Evolutionary conservation across 2,329 filamentous ascomycete genomes (phyloP).

Genomic region (Ambrosiella cleistominuta): DNA sequence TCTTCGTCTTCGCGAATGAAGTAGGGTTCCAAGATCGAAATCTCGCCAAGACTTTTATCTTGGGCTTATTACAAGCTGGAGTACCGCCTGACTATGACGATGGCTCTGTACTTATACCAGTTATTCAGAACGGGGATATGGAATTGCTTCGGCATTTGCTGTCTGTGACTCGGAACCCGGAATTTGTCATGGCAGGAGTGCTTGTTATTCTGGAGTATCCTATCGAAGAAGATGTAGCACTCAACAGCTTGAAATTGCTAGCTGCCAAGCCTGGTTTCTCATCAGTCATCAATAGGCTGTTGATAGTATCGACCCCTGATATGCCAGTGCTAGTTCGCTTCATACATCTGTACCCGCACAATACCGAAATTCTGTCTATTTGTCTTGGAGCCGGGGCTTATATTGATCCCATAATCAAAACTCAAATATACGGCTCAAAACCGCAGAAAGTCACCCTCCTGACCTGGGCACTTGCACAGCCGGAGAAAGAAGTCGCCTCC

Average conservation of each 20-base stretch:
- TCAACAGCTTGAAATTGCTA: neutral
- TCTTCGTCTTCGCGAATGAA: conserved; percentile 1
- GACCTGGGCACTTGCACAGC: conserved; percentile 43
- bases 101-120: neutral
- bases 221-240: neutral
- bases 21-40: neutral
- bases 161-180: too few relatives aligned
- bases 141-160: conserved; percentile 16
- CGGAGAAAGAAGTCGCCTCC: conserved; percentile 44
- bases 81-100: neutral
- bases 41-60: neutral
- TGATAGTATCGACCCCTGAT: conserved; percentile 19
- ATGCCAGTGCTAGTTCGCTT: conserved; percentile 34
- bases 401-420: conserved; percentile 29
- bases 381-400: conserved; percentile 42
- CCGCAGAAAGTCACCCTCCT: conserved; percentile 41
- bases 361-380: conserved; percentile 31
- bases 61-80: neutral
- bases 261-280: neutral
- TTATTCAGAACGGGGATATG: neutral
- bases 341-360: conserved; percentile 36
- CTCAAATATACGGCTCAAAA: conserved; percentile 27
- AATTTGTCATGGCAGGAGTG: too few relatives aligned
- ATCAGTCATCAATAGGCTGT: conserved; percentile 30
- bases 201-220: conserved; percentile 7